Evolutionary conservation across 805 yeast genomes (phyloP).

Genomic region (Saccharomycopsis sp.): DNA sequence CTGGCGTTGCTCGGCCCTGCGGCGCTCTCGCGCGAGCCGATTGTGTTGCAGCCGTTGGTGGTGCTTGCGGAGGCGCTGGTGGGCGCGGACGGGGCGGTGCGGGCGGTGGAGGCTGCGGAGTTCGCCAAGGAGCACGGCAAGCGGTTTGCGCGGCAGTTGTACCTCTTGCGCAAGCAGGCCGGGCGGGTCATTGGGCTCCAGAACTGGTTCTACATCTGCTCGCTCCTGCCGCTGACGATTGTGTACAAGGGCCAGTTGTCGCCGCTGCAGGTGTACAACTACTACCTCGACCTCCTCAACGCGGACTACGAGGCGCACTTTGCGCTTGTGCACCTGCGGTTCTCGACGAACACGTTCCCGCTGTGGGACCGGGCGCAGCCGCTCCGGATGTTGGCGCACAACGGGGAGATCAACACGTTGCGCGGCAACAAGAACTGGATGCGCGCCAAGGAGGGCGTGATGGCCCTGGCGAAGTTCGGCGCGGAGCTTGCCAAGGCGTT

Average conservation of each 20-base stretch:
- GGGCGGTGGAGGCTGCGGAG: conserved; percentile 40
- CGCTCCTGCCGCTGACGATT: conserved; percentile 79
- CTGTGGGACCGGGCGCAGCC: conserved; percentile 99
- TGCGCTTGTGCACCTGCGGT: conserved; percentile 94
- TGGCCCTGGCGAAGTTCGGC: conserved; percentile 81
- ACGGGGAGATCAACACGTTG: conserved; percentile 95
- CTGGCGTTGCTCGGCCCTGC: conserved; percentile 94
- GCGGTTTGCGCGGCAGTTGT: conserved; percentile 75
- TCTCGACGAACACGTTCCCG: conserved; percentile 97
- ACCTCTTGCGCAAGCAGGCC: conserved; percentile 80
- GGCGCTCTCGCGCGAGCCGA: conserved; percentile 87
- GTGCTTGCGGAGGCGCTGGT: too few species aligned
- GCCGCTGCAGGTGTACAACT: conserved; percentile 91
- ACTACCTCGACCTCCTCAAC: conserved; percentile 87
- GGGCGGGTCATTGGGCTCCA: conserved; percentile 88
- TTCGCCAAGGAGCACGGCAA: conserved; percentile 51
- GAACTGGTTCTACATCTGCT: conserved; percentile 97
- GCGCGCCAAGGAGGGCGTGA: conserved; percentile 97
- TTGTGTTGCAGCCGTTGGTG: conserved; percentile 87
- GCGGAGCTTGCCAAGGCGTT: conserved; percentile 85
- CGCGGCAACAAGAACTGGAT: conserved; percentile 99
- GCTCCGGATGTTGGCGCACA: conserved; percentile 93
- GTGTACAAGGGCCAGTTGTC: conserved; percentile 98
- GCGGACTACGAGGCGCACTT: conserved; percentile 92
- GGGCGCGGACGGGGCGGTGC: too few species aligned